These are phyloP conservation scores for Plasmodium billcollinsi DNA, from an alignment of 169 alveolate species.

Conservation along the genomic window DNA sequence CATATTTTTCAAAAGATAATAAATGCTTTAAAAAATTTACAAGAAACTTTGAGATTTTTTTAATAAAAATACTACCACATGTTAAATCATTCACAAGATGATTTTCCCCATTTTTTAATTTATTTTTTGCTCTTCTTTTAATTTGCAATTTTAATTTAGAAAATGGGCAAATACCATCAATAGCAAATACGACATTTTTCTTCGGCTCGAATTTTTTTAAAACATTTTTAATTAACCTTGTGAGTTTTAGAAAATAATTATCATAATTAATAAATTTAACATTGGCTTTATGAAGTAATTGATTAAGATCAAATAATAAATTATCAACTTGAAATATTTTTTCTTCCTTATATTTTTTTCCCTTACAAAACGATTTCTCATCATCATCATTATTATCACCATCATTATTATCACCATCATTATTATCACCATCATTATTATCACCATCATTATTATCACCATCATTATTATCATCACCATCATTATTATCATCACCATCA, in stretches of 20 bases:
- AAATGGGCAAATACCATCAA: conserved; percentile 83
- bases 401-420: neutral
- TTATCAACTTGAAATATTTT: conserved; percentile 57
- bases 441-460: neutral
- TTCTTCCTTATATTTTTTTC: neutral
- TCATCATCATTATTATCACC: too few species aligned
- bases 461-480: too few species aligned
- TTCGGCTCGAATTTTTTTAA: conserved; percentile 59
- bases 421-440: too few species aligned
- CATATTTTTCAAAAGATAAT: conserved; percentile 26
- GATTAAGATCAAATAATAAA: conserved; percentile 81
- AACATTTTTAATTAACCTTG: conserved; percentile 70
- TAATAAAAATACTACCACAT: conserved; percentile 80
- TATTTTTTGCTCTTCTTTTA: conserved; percentile 68
- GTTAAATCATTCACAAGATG: conserved; percentile 60
- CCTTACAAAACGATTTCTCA: too few species aligned
- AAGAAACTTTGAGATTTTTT: conserved; percentile 55
- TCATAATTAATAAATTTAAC: conserved; percentile 51
- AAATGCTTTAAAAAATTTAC: conserved; percentile 66
- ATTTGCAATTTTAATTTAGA: conserved; percentile 78
- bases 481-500: too few species aligned
- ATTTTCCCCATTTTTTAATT: conserved; percentile 13
- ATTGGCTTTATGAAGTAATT: conserved; percentile 81
- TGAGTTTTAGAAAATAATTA: conserved; percentile 62
- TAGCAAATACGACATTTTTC: conserved; percentile 78